Percentiles rank a stretch among this genome's conserved stretches.
Evolutionary conservation across 164 flowering plant genomes (phyloP).

Genomic region (Aristolochia contorta): DNA sequence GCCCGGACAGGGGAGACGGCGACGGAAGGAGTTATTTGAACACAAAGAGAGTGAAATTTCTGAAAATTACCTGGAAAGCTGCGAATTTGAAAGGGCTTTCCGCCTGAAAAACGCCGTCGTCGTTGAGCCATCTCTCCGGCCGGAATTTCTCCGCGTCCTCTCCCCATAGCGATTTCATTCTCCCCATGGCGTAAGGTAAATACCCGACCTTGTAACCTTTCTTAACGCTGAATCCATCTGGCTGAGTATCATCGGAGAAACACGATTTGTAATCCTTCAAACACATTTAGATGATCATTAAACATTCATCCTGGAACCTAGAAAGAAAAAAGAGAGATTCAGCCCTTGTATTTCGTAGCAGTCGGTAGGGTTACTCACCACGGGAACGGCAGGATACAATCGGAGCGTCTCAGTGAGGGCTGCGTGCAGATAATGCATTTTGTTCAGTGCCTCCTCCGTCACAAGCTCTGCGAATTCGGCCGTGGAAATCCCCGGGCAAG

Average conservation of each 20-base stretch:
- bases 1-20: no score
- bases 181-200: constrained; percentile 79
- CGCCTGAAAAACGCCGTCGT: constrained; percentile 43
- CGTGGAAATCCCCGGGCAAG: constrained; percentile 4
- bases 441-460: constrained; percentile 48
- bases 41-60: background rate
- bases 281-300: no score
- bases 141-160: constrained; percentile 60
- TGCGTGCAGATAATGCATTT: constrained; percentile 84
- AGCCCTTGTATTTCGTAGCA: no score
- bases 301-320: no score
- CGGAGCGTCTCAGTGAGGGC: constrained; percentile 73
- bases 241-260: constrained; percentile 53
- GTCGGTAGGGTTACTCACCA: constrained; percentile 29
- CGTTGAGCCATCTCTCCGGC: constrained; percentile 76
- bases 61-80: constrained; percentile 51
- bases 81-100: constrained; percentile 72
- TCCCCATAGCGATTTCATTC: constrained; percentile 79
- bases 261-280: constrained; percentile 52
- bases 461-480: constrained; percentile 30
- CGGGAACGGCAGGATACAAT: constrained; percentile 75
- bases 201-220: constrained; percentile 59
- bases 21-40: no score
- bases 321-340: no score
- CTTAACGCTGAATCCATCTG: constrained; percentile 52